Percentiles rank a stretch among this genome's conserved stretches.
Conservation (phyloP, 1,284 basidiomycete genomes). For the Ganoderma sinense region DNA sequence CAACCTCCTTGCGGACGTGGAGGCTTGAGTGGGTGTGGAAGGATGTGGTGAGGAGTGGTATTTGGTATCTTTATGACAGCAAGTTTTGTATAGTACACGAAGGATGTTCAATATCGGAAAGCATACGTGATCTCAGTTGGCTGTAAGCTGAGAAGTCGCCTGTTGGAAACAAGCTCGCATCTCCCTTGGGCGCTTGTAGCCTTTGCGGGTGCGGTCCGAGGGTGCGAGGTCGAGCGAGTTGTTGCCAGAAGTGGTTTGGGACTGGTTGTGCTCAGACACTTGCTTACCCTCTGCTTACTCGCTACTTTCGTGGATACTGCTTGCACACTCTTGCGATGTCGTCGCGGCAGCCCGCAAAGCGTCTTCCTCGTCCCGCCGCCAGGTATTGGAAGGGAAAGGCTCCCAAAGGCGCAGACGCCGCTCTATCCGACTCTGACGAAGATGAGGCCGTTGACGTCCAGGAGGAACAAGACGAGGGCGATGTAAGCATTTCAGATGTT, state of each 20-base stretch:
- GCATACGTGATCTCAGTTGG: too few species aligned
- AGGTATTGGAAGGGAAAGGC: slow-evolving; percentile 89
- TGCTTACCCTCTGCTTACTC: too few species aligned
- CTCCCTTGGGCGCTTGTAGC: too few species aligned
- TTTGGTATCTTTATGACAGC: not conserved
- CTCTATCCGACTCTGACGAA: slow-evolving; percentile 53
- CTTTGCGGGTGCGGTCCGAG: too few species aligned
- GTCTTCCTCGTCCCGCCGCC: slow-evolving; percentile 73
- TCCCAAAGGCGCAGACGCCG: slow-evolving; percentile 75
- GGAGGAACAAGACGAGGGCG: slow-evolving; percentile 57
- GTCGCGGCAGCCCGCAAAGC: slow-evolving; percentile 70
- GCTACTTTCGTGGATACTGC: not conserved
- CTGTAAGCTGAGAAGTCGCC: too few species aligned
- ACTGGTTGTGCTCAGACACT: too few species aligned
- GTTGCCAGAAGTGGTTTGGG: too few species aligned
- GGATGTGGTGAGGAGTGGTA: not conserved
- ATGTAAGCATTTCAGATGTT: slow-evolving; percentile 63
- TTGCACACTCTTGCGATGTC: slow-evolving; percentile 24
- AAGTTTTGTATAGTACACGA: not conserved
- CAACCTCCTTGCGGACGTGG: slow-evolving; percentile 21
- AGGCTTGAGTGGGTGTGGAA: slow-evolving; percentile 5
- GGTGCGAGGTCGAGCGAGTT: too few species aligned
- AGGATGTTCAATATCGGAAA: not conserved
- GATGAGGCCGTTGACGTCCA: slow-evolving; percentile 59
- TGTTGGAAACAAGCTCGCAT: too few species aligned